Evolutionary conservation across 345 rosid species (phyloP).

Genomic region (Rhodamnia argentea): DNA sequence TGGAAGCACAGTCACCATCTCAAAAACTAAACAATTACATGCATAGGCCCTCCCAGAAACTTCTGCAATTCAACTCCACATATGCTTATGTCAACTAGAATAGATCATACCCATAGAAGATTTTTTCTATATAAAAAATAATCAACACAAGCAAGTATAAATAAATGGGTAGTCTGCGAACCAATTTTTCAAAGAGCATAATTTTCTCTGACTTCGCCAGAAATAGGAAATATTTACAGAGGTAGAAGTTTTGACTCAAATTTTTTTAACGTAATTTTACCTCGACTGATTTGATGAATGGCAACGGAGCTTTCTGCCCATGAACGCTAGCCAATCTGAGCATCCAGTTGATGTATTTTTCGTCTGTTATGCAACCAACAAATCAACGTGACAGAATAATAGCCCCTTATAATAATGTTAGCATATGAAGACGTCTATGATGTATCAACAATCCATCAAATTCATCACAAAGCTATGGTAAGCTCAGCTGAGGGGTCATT

Average conservation of each 20-base stretch:
- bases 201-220: background rate
- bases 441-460: background rate
- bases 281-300: constrained; percentile 76
- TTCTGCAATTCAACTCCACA: background rate
- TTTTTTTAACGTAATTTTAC: constrained; percentile 14
- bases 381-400: constrained; percentile 6
- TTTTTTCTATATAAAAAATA: background rate
- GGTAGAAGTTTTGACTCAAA: background rate
- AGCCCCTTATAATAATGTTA: background rate
- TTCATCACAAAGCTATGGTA: background rate
- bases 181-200: background rate
- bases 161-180: background rate
- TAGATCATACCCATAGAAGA: background rate
- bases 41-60: background rate
- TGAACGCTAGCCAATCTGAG: constrained; percentile 70
- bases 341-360: constrained; percentile 71
- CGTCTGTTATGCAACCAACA: constrained; percentile 34
- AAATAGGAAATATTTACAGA: background rate
- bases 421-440: background rate
- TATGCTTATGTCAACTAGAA: background rate
- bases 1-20: background rate
- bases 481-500: background rate
- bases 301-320: constrained; percentile 55
- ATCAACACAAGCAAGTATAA: background rate
- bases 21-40: background rate